Conservation (phyloP, 2,329 filamentous ascomycete species). For the Graphilbum sp. region DNA sequence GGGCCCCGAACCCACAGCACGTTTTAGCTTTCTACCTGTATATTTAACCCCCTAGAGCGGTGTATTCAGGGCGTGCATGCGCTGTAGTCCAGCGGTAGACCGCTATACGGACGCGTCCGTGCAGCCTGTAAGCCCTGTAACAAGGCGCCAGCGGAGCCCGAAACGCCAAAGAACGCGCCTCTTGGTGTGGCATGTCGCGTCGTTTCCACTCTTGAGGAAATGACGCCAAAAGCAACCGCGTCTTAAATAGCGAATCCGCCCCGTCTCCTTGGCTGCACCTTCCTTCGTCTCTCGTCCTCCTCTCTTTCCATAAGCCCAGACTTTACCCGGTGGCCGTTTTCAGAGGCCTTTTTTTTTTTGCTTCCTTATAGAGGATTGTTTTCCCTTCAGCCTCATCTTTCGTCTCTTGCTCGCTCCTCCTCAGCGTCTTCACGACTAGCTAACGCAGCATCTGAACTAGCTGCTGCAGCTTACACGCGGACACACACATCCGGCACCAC, state of each 20-base stretch:
- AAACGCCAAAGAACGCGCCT: slow-evolving; percentile 11
- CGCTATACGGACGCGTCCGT: slow-evolving; percentile 6
- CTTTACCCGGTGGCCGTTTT: background rate
- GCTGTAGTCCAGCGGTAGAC: background rate
- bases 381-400: background rate
- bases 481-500: background rate
- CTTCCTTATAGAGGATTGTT: too few relatives aligned
- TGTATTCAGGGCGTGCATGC: too few relatives aligned
- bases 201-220: slow-evolving; percentile 9
- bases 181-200: slow-evolving; percentile 6
- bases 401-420: background rate
- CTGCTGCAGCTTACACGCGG: background rate
- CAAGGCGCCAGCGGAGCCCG: slow-evolving; percentile 4
- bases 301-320: background rate
- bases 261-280: slow-evolving; percentile 2
- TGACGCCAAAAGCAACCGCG: slow-evolving; percentile 7
- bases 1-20: too few relatives aligned
- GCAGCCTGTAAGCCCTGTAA: background rate
- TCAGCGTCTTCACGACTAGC: background rate
- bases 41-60: too few relatives aligned
- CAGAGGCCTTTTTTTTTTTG: background rate
- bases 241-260: slow-evolving; percentile 9
- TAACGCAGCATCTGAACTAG: background rate
- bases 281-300: background rate
- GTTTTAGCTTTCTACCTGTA: too few relatives aligned